Evolutionary conservation across 257 asterid species (phyloP), one percentile per base, ranked within the genome.

Genomic region (Phtheirospermum japonicum): DNA sequence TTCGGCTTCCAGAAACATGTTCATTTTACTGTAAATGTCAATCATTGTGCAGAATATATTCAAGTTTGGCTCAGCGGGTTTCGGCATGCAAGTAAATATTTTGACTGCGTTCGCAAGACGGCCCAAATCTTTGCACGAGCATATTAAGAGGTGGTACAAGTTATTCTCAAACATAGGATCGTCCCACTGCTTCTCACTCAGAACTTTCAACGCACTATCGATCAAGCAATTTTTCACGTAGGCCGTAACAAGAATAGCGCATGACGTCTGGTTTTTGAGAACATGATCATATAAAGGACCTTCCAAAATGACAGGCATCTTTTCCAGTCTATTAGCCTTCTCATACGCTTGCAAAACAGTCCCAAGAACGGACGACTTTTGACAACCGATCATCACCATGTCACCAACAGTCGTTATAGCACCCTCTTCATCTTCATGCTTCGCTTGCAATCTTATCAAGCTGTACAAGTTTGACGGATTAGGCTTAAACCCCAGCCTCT

Each of bases 41-140:
- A 91, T 88, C 98, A 91, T 91, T 12, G 95, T 74, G 81, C 95
- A 88, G 68, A 61, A 48, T 45, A 86, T 88, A 64, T 86, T 89
- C 82, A 91, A 63, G 77, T 88, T 91, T 33, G 95, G 95, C 61
- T 63, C 76, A 43, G 48, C 75, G 46, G 77, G 71, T 67, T 74
- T 82, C 0, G 85, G 98, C 95, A 86, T 75, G 77, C 58, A 9
- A 59, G 77, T 73, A 59, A 86, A 91, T 45, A 91, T 79, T 71
- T 71, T 82, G 74, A 71, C 34, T 18, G 98, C 88, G 46, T 84
- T 71, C 64, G 78, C 89, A 37, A 81, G 81, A 69, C 71, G 71
- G 23, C 81, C 86, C 50, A 71, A 62, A 70, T 91, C 98, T 78
- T 88, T 88, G 83, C 98, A 91, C 0, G 91, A 82, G 70, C 97